These are phyloP conservation scores for Lactarius vividus DNA, from an alignment of 768 basidiomycete genomes.

Conservation along the genomic window DNA sequence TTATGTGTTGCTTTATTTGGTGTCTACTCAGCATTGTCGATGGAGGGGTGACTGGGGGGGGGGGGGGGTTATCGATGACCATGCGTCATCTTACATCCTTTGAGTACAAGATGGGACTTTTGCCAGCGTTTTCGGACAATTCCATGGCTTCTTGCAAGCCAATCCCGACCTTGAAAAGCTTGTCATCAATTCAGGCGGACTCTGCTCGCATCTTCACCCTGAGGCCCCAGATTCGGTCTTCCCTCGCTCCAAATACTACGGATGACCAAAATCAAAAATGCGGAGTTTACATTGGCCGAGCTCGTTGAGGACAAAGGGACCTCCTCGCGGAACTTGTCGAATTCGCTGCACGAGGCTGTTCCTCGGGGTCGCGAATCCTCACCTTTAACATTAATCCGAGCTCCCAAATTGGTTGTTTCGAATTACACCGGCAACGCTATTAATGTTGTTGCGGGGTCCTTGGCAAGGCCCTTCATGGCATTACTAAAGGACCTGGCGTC, in stretches of 20 bases:
- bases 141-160: conserved; percentile 27
- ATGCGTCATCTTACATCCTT: conserved; percentile 22
- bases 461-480: background rate
- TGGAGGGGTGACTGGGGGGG: conserved; percentile 2
- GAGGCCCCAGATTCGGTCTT: conserved; percentile 5
- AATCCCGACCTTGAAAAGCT: conserved; percentile 30
- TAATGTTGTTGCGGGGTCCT: too few species aligned
- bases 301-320: conserved; percentile 12
- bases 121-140: background rate
- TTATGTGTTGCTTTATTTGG: too few species aligned
- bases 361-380: background rate
- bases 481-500: background rate
- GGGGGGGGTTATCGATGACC: background rate
- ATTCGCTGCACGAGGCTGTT: conserved; percentile 2
- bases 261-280: background rate
- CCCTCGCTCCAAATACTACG: conserved; percentile 21
- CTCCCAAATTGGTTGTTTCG: too few species aligned
- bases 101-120: conserved; percentile 16
- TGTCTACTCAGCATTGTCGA: conserved; percentile 10
- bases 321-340: conserved; percentile 19
- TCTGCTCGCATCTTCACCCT: too few species aligned
- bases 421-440: too few species aligned
- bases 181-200: background rate
- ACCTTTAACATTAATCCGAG: background rate
- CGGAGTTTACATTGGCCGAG: background rate